Base-by-base conservation (phyloP, 2,329 filamentous ascomycete species). In the Penicillium sclerotiorum region DNA sequence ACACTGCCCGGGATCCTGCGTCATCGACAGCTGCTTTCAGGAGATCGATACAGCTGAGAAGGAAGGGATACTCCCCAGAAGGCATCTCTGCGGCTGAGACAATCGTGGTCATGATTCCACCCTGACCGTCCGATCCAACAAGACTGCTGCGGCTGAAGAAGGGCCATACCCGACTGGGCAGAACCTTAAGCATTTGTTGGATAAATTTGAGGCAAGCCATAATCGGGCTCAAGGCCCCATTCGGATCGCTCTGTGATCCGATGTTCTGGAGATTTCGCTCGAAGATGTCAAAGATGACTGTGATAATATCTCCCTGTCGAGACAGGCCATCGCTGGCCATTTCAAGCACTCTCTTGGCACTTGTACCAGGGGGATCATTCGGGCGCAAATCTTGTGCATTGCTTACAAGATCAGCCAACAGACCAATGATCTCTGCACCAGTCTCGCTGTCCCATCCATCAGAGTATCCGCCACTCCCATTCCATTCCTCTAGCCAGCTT, bases 141-240 rank as follows among this genome's bases (percentile, higher is more conserved):
- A 99, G 76, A 55, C 86, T 84, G 67, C 90, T 95, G 49, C 90
- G 85, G 3, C 87, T 84, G 61, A 99, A 80, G 67, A 93, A 89
- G 3, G 93, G 91, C 92, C 94, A 97, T 5, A 96, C 85, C 52
- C 92, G 81, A 49, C 88, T 88, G 0, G 94, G 93, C 44, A 87
- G 83, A n/a, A 88, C 60, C 8, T 80, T 78, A 21, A 94, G 71
- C 15, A 95, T 75, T 2, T 87, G 84, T 58, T 88, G 82, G 30
- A 95, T 75, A 62, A 97, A 96, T 45, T 90, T 86, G 18, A 92
- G 73, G 66, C 90, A 95, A 20, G 88, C 84, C 40, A 92, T 80
- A 2, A 86, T 78, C 22, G 95, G 78, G 28, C 85, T 82, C 35
- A 86, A 73, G 9, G 84, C 82, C 33, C 85, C 84, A n/a, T 82